Percentiles rank a stretch among this genome's conserved stretches.
phyloP scores from a whole-genome alignment of 805 yeast species.

The Candida loeiensis region DNA sequence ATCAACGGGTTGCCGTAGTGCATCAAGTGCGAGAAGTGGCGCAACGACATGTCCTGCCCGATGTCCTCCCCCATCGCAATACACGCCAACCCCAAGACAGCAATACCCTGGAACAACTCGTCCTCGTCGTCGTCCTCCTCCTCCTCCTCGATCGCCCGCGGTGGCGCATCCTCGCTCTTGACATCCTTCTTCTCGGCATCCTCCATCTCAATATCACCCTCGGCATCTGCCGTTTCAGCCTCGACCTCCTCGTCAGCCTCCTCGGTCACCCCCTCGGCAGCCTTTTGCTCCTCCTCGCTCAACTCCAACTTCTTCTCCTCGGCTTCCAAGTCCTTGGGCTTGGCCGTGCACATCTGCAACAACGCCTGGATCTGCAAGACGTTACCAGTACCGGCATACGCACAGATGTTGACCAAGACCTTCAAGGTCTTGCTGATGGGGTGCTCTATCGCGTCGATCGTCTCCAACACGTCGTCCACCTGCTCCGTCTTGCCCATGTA shows the following conservation, averaged over 20 bases:
- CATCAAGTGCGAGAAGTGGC: constrained; percentile 96
- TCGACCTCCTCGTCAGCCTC: constrained; percentile 16
- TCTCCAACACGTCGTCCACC: constrained; percentile 89
- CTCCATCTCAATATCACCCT: constrained; percentile 16
- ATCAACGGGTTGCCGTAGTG: constrained; percentile 93
- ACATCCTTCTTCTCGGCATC: constrained; percentile 24
- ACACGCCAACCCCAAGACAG: constrained; percentile 90
- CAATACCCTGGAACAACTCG: constrained; percentile 71
- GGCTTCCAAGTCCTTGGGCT: constrained; percentile 52
- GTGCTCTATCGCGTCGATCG: constrained; percentile 91
- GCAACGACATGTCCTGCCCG: constrained; percentile 95
- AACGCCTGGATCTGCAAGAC: constrained; percentile 90
- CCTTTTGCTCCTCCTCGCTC: constrained; percentile 36
- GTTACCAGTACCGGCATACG: constrained; percentile 97
- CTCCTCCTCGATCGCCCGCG: constrained; percentile 19
- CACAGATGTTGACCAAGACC: constrained; percentile 86
- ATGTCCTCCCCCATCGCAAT: constrained; percentile 97
- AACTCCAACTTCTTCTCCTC: constrained; percentile 58
- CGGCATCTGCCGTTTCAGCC: constrained; percentile 25
- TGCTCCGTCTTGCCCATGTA: constrained; percentile 93
- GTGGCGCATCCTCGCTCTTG: constrained; percentile 23
- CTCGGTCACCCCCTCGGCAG: constrained; percentile 21
- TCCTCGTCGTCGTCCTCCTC: constrained; percentile 43
- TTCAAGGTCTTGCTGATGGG: constrained; percentile 88
- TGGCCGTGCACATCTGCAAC: constrained; percentile 83